Conservation (phyloP, 768 basidiomycete genomes). For the Mycena sanguinolenta region DNA sequence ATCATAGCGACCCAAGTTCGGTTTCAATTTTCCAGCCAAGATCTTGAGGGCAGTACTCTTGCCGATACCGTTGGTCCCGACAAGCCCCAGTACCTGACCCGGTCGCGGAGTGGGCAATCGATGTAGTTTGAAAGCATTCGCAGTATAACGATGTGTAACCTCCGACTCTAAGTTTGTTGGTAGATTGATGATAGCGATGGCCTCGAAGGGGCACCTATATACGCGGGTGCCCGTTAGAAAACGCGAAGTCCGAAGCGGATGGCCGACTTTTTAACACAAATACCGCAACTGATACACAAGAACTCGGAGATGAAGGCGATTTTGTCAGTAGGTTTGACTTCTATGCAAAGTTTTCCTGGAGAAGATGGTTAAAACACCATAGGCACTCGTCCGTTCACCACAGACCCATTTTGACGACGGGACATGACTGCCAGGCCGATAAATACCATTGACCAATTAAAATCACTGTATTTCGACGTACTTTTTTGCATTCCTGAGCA, state of each 20-base stretch:
- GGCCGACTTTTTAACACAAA: constrained; percentile 96
- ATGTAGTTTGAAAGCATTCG: constrained; percentile 99
- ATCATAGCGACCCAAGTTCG: constrained; percentile 97
- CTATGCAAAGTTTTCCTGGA: constrained; percentile 96
- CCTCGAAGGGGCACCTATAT: constrained; percentile 96
- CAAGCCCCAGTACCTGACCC: constrained; percentile 98
- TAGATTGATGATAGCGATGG: constrained; percentile 98
- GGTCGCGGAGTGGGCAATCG: constrained; percentile 96
- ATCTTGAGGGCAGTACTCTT: constrained; percentile 99
- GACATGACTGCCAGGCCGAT: constrained; percentile 77
- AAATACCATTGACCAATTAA: constrained; percentile 37
- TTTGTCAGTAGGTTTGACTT: constrained; percentile 96
- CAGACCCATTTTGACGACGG: constrained; percentile 97
- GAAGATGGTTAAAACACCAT: constrained; percentile 10
- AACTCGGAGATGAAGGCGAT: constrained; percentile 99
- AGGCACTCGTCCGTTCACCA: constrained; percentile 19
- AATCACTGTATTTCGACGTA: constrained; percentile 43
- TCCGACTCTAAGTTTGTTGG: constrained; percentile 96
- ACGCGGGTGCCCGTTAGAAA: neutral
- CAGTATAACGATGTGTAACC: constrained; percentile 98
- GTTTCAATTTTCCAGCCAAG: constrained; percentile 96
- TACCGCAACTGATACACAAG: constrained; percentile 99
- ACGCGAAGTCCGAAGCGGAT: constrained; percentile 1
- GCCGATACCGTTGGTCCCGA: constrained; percentile 99
- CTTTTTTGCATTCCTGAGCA: constrained; percentile 99